Evolutionary conservation across 73 alveolate genomes (phyloP), one percentile per base, ranked within the genome.

Genomic region (Effrenium voratum): DNA sequence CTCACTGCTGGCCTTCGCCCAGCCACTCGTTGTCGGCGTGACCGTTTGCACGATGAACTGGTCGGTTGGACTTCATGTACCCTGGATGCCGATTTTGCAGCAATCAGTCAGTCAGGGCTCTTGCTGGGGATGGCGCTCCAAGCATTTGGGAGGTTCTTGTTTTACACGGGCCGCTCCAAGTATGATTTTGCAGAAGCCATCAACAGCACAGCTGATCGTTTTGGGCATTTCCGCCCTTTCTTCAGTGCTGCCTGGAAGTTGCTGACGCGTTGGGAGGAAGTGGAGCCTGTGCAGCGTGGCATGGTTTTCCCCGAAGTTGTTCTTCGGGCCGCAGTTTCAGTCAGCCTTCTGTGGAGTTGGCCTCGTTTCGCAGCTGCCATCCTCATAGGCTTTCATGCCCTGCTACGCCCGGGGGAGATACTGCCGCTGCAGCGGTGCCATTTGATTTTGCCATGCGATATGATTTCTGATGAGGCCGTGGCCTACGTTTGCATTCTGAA

Each of bases 261-360:
- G 10, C 43, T 66, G 26, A 50, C 79, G 36, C 55, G 80, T 12
- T 88, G 96, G 93, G 79, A 83, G 57, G 55, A 55, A 50, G 79
- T n/a, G 46, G 93, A 49, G 16, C 93, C 93, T 1, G 22, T 8
- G 49, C 79, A 83, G 77, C 1, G 93, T 5, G 8, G 44, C 44
- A 55, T 55, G 77, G 32, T 83, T 43, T 49, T 83, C 32, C 93
- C 93, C 0, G 93, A 15, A 0, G 76, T 55, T 0, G 45, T 83
- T 2, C 32, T 50, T 57, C 47, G 30, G 79, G 93, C 93, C 0
- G 93, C 79, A 0, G 38, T 47, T 3, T 13, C 44, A 0, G 46
- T 81, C 28, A 19, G 70, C 50, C 2, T 83, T 32, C 52, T 83
- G 3, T 83, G 93, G 93, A 0, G 40, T 36, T 83, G 93, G 93